Base-by-base conservation (phyloP, 2,329 filamentous ascomycete species). In the Coniella lustricola region DNA sequence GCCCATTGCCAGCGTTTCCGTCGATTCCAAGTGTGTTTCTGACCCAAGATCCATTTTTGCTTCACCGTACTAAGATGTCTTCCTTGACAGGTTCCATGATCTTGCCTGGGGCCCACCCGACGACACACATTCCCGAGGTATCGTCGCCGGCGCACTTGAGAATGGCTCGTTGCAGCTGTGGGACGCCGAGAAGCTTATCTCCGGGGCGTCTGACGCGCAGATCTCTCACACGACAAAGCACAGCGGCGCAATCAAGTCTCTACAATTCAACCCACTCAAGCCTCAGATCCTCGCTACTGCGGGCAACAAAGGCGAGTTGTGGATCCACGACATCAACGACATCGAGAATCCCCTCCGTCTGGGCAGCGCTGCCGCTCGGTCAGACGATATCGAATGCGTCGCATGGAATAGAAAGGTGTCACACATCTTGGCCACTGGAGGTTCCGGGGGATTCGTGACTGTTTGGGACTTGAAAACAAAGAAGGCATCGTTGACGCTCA, bases 351-450 rank as follows among this genome's bases (percentile, higher is more conserved):
- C 91, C 4, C 95, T 94, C 70, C 82, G 90, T 55, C 75, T 98
- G 29, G 93, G 93, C 52, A 94, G 87, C 56, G 79, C 86, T 33
- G 88, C 88, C 36, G 90, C 90, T 55, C 85, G 91, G 62, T 87
- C 90, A 34, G 91, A 97, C 61, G 93, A 98, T 59, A 87, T 97
- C 56, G 93, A 97, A 61, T 95, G 90, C 57, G 75, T 98, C 52
- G 91, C 95, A 58, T 98, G 94, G 94, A 98, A 98, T 70, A 90
- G 90, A 63, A 97, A 95, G 71, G 91, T 97, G 36, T 82, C 91
- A 13, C 91, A 98, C 64, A 98, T 98, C 64, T 72, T 98, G 57
- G 93, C 91, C 16, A 97, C 91, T 9, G 93, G 93, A 56, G 91
- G 90, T 63, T 86, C 82, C 54, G 90, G 90, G 43, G 93, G 93